A percentile compares a stretch with the other conserved stretches of the same genome.
These are phyloP conservation scores for Vitis riparia DNA, from an alignment of 164 flowering plant genomes.

Conservation along the genomic window DNA sequence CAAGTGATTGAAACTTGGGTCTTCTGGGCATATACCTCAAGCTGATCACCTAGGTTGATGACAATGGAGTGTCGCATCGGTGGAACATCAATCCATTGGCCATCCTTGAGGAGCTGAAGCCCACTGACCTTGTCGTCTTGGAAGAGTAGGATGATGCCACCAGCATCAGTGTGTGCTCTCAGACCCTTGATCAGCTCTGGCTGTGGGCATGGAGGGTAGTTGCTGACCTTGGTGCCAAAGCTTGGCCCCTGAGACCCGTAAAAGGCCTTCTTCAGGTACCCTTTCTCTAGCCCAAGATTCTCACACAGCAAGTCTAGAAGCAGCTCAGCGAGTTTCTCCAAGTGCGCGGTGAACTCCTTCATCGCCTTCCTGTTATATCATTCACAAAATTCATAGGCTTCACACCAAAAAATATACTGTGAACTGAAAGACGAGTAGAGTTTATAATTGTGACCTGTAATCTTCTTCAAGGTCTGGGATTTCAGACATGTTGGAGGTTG, in stretches of 20 bases:
- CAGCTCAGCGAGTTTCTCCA: constrained; percentile 77
- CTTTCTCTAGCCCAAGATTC: constrained; percentile 80
- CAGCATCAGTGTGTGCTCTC: constrained; percentile 94
- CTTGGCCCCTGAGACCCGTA: constrained; percentile 75
- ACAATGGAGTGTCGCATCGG: constrained; percentile 92
- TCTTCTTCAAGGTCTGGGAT: constrained; percentile 69
- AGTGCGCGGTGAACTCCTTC: constrained; percentile 64
- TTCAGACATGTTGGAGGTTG: constrained; percentile 70
- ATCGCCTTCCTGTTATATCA: constrained; percentile 43
- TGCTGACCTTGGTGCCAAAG: constrained; percentile 89
- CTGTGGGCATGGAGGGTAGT: constrained; percentile 89
- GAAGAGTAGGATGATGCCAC: constrained; percentile 87
- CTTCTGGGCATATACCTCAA: constrained; percentile 52
- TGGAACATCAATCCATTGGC: constrained; percentile 88
- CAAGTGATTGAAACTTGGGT: no score
- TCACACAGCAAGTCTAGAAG: constrained; percentile 76
- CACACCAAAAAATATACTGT: no score
- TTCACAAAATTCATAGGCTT: background rate
- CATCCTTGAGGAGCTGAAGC: constrained; percentile 89
- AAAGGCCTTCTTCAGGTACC: constrained; percentile 69
- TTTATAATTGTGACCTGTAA: constrained; percentile 41
- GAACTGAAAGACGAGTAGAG: background rate
- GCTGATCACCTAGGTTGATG: constrained; percentile 88
- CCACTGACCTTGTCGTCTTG: constrained; percentile 89
- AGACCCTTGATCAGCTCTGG: constrained; percentile 90